Evolutionary conservation across 257 asterid genomes (phyloP), one percentile per base, ranked within the genome.

Genomic region (Lavandula angustifolia): DNA sequence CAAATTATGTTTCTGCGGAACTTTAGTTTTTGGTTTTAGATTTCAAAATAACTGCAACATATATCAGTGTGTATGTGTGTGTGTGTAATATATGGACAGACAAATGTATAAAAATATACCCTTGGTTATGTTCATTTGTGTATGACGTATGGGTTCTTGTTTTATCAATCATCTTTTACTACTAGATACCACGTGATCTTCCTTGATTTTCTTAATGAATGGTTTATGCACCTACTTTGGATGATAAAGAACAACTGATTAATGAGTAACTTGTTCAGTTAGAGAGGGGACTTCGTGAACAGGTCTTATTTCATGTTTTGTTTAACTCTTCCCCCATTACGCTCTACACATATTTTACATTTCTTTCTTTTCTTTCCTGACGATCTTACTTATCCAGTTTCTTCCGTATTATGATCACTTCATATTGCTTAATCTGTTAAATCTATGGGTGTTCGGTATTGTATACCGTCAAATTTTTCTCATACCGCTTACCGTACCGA

Each of bases 171-270:
- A 50, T 47, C 49, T 60, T 50, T 9, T 66, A 6, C 27, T 46
- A 60, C 60, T 51, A 27, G 57, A 47, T 35, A 51, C 32, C 51
- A 5, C 11, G 32, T 51, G 27, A 34, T 31, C 18, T n/a, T 43
- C 48, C 64, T 63, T 56, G 62, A 12, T 22, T 66, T 46, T 7
- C 73, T 70, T 59, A 16, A 67, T 69, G 56, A 60, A 58, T 69
- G 33, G 22, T 42, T 70, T 53, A 60, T 64, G 62, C 87, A 88
- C 95, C 96, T 44, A 87, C 79, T 32, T 80, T 88, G 76, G 84
- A 79, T 54, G 96, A 84, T 72, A 86, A 82, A 73, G 96, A 86
- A 63, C 90, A 79, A 54, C 68, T 64, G 46, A 82, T 84, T 76
- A 70, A 82, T 51, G 82, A 82, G 73, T 87, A 88, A 74, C 68